These are phyloP conservation scores for Xylariaceae sp. DNA, from an alignment of 2,329 filamentous ascomycete genomes.

Conservation along the genomic window DNA sequence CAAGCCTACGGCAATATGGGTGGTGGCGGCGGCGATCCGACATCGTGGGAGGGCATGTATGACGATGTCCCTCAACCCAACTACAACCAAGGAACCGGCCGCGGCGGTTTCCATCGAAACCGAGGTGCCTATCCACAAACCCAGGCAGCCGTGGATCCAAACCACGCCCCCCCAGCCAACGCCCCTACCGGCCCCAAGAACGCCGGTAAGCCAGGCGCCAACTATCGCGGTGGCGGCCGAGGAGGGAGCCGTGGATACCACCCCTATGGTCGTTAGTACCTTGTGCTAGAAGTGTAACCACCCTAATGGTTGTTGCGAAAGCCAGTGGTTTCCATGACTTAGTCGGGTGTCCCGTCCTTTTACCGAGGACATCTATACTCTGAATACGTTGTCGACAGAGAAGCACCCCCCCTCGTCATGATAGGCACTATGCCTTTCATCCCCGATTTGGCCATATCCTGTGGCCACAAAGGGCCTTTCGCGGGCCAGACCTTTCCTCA, in stretches of 20 bases:
- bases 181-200: constrained; percentile 96
- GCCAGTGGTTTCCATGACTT: not conserved
- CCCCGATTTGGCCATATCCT: not conserved
- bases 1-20: constrained; percentile 38
- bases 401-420: too few relatives aligned
- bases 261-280: constrained; percentile 54
- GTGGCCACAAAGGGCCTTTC: not conserved
- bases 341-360: not conserved
- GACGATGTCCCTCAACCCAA: constrained; percentile 87
- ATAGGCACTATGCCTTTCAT: not conserved
- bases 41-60: constrained; percentile 97
- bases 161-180: constrained; percentile 65
- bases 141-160: constrained; percentile 46
- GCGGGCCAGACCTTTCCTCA: constrained; percentile 1
- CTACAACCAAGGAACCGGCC: constrained; percentile 47
- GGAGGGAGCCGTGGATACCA: constrained; percentile 73
- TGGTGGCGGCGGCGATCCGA: constrained; percentile 56
- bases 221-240: constrained; percentile 86
- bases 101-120: constrained; percentile 39
- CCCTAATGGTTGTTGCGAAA: not conserved
- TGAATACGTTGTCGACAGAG: not conserved
- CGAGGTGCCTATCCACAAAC: constrained; percentile 37
- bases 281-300: not conserved
- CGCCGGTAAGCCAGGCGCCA: constrained; percentile 82
- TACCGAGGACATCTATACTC: not conserved